These are phyloP conservation scores for Quaeritorhiza haematococci DNA, from an alignment of 371 early-diverging fungal genomes.

Conservation along the genomic window DNA sequence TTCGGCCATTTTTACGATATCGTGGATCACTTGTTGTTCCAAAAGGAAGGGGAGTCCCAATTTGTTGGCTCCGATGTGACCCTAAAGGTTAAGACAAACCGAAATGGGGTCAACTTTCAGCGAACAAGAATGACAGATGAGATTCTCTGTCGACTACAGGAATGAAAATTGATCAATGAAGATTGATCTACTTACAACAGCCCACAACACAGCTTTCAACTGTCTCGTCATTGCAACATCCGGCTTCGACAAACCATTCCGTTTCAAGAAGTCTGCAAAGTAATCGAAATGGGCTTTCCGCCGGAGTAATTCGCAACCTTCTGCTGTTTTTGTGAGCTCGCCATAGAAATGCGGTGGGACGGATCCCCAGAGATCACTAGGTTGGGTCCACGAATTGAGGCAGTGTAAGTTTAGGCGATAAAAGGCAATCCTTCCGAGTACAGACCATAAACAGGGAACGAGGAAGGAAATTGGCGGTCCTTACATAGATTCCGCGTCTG, in stretches of 20 bases:
- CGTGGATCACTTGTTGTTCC: slow-evolving; percentile 63
- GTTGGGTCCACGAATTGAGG: no score
- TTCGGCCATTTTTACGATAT: slow-evolving; percentile 67
- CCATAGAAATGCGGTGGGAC: slow-evolving; percentile 79
- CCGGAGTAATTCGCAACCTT: slow-evolving; percentile 65
- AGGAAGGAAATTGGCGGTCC: no score
- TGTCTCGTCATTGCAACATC: slow-evolving; percentile 44
- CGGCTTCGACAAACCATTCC: slow-evolving; percentile 36
- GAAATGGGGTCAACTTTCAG: neutral
- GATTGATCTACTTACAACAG: slow-evolving; percentile 36
- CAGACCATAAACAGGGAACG: no score
- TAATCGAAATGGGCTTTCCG: slow-evolving; percentile 62
- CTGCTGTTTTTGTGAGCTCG: slow-evolving; percentile 70
- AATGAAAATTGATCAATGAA: neutral
- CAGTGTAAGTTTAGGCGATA: no score
- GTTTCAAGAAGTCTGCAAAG: slow-evolving; percentile 53
- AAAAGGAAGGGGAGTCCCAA: slow-evolving; percentile 67
- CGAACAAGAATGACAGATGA: neutral
- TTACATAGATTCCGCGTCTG: neutral
- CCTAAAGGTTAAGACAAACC: slow-evolving; percentile 29
- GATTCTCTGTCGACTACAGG: neutral
- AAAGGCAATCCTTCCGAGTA: no score
- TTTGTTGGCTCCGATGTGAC: slow-evolving; percentile 69
- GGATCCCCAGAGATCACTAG: no score
- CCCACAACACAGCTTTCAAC: slow-evolving; percentile 78